Evolutionary conservation across 2,329 filamentous ascomycete species (phyloP).

Genomic region (Diaporthe helianthi): DNA sequence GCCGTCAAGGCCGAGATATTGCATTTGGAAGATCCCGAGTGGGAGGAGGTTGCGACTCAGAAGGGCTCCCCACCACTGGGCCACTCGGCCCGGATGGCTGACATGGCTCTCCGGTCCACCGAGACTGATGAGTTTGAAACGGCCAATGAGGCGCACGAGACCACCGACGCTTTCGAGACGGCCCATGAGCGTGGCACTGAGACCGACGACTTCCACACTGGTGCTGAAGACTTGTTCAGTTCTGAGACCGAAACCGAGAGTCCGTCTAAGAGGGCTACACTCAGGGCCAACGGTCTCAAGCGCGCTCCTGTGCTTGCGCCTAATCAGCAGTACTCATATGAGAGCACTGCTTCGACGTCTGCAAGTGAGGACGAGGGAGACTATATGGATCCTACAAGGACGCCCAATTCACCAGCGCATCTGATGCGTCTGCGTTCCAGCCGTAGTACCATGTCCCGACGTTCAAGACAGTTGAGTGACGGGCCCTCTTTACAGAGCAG

Average conservation of each 20-base stretch:
- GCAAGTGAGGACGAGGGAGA: constrained; percentile 73
- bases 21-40: constrained; percentile 81
- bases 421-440: constrained; percentile 76
- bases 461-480: constrained; percentile 67
- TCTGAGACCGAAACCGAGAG: constrained; percentile 89
- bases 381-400: constrained; percentile 63
- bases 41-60: constrained; percentile 73
- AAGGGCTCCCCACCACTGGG: constrained; percentile 34
- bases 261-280: constrained; percentile 51
- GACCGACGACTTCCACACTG: constrained; percentile 94
- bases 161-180: constrained; percentile 70
- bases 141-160: constrained; percentile 84
- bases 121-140: constrained; percentile 78
- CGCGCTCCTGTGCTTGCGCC: constrained; percentile 50
- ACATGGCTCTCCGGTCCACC: constrained; percentile 36
- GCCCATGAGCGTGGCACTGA: constrained; percentile 84
- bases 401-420: constrained; percentile 67
- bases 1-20: constrained; percentile 80
- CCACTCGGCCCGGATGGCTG: constrained; percentile 28
- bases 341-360: constrained; percentile 90
- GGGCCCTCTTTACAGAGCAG: constrained; percentile 65
- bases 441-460: constrained; percentile 65
- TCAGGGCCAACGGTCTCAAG: constrained; percentile 42
- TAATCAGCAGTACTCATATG: constrained; percentile 68
- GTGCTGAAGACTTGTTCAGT: constrained; percentile 78